Evolutionary conservation across 2,329 filamentous ascomycete species (phyloP).

Genomic region (Lecanosticta acicola): DNA sequence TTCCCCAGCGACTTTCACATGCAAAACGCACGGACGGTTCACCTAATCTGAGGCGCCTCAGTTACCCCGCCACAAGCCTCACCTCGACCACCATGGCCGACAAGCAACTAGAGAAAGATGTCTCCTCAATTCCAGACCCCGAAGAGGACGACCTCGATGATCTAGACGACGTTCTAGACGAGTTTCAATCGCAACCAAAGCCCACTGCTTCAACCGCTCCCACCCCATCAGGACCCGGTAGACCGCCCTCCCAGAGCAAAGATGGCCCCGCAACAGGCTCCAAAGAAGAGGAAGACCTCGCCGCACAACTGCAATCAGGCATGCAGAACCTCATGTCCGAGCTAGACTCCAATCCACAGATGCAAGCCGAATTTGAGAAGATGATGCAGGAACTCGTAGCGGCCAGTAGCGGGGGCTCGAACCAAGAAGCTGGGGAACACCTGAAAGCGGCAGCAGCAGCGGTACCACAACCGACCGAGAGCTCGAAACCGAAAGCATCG

Average conservation of each 20-base stretch:
- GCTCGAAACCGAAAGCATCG: constrained; percentile 18
- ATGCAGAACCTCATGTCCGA: constrained; percentile 80
- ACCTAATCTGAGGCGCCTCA: neutral
- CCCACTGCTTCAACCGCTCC: constrained; percentile 24
- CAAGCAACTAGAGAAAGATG: constrained; percentile 27
- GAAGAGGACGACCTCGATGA: constrained; percentile 92
- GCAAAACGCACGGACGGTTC: no score
- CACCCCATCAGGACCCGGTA: constrained; percentile 37
- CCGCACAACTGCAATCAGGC: constrained; percentile 78
- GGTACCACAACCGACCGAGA: constrained; percentile 18
- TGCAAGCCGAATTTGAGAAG: constrained; percentile 69
- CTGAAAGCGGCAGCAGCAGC: constrained; percentile 31
- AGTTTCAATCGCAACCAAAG: constrained; percentile 59
- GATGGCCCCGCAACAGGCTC: constrained; percentile 18
- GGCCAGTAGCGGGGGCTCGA: constrained; percentile 39
- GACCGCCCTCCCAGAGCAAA: constrained; percentile 28
- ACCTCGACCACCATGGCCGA: constrained; percentile 23
- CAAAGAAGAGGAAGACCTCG: constrained; percentile 64
- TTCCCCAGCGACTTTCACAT: no score
- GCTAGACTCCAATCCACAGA: constrained; percentile 56
- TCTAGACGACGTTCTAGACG: constrained; percentile 89
- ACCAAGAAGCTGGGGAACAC: constrained; percentile 29
- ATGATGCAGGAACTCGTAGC: constrained; percentile 47
- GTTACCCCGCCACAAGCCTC: constrained; percentile 4
- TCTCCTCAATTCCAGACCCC: constrained; percentile 69